Percentiles rank a stretch among this genome's conserved stretches.
Conservation (phyloP, 2,329 filamentous ascomycete species). For the Cladosporium sp. region DNA sequence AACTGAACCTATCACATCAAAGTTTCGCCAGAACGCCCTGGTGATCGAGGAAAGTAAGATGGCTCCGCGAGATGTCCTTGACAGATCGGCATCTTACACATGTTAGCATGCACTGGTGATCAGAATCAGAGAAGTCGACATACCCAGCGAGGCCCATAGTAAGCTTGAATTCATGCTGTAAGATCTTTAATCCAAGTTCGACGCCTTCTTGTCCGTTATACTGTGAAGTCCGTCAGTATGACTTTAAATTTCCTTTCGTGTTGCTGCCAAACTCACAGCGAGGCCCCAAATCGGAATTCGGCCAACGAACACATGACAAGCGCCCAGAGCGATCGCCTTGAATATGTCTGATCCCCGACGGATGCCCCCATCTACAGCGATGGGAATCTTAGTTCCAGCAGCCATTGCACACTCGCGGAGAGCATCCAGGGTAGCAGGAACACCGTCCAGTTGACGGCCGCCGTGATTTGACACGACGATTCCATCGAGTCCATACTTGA, state of each 20-base stretch:
- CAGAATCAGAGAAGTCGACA: not conserved
- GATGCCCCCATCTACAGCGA: slow-evolving; percentile 58
- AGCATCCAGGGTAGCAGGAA: slow-evolving; percentile 50
- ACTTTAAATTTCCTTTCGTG: too few species aligned
- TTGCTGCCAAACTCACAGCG: slow-evolving; percentile 33
- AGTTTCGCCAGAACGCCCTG: slow-evolving; percentile 10
- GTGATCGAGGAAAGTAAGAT: slow-evolving; percentile 12
- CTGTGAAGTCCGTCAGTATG: too few species aligned
- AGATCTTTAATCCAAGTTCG: slow-evolving; percentile 11
- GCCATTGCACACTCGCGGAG: slow-evolving; percentile 37
- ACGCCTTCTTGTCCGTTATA: slow-evolving; percentile 15
- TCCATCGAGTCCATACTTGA: slow-evolving; percentile 39
- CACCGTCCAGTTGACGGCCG: slow-evolving; percentile 53
- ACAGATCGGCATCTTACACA: slow-evolving; percentile 12
- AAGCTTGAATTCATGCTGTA: slow-evolving; percentile 16
- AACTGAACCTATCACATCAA: not conserved
- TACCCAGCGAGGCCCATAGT: slow-evolving; percentile 23
- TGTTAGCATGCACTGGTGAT: not conserved
- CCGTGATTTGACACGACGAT: slow-evolving; percentile 53
- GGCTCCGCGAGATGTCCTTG: slow-evolving; percentile 13
- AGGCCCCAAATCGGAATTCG: slow-evolving; percentile 14
- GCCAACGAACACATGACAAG: slow-evolving; percentile 34
- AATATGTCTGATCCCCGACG: slow-evolving; percentile 52
- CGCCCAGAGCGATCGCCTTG: slow-evolving; percentile 51
- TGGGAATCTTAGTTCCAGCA: slow-evolving; percentile 51